A percentile compares a stretch with the other conserved stretches of the same genome.
phyloP scores from a whole-genome alignment of 495 filamentous ascomycete genomes.

The Daldinia bambusicola region DNA sequence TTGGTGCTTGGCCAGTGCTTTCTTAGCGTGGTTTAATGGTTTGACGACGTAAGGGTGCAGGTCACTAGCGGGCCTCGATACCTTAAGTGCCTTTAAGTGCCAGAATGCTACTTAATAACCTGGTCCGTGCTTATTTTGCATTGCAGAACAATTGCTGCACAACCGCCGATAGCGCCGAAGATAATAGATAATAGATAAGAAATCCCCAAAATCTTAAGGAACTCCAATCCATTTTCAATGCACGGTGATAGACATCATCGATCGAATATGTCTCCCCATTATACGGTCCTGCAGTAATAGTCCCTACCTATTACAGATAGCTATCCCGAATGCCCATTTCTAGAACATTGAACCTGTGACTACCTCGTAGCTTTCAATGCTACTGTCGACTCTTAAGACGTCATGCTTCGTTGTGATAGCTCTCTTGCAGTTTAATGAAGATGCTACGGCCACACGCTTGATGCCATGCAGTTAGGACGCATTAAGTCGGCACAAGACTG shows the following conservation, averaged over 20 bases:
- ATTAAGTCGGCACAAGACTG: conserved; percentile 15
- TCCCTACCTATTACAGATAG: conserved; percentile 20
- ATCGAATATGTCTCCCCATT: conserved; percentile 20
- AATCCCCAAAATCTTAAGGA: conserved; percentile 10
- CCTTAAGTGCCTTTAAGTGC: not conserved
- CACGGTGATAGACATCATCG: conserved; percentile 19
- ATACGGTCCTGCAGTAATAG: conserved; percentile 3
- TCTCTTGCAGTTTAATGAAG: conserved; percentile 20
- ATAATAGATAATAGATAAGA: conserved; percentile 29
- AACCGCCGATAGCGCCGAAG: conserved; percentile 42
- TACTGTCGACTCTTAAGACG: conserved; percentile 22
- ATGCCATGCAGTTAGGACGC: conserved; percentile 5
- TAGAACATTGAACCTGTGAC: conserved; percentile 7
- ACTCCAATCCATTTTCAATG: not conserved
- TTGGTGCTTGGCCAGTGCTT: conserved; percentile 30
- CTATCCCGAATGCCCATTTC: conserved; percentile 19
- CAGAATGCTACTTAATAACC: not conserved
- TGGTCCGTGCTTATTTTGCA: conserved; percentile 31
- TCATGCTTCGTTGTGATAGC: conserved; percentile 18
- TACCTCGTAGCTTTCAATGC: not conserved
- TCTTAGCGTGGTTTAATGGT: conserved; percentile 36
- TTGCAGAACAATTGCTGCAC: conserved; percentile 15
- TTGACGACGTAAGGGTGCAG: conserved; percentile 45
- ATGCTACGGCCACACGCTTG: conserved; percentile 7
- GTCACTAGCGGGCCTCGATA: not conserved